Base-by-base conservation (phyloP, 2,329 filamentous ascomycete species). In the Fusarium sp. region DNA sequence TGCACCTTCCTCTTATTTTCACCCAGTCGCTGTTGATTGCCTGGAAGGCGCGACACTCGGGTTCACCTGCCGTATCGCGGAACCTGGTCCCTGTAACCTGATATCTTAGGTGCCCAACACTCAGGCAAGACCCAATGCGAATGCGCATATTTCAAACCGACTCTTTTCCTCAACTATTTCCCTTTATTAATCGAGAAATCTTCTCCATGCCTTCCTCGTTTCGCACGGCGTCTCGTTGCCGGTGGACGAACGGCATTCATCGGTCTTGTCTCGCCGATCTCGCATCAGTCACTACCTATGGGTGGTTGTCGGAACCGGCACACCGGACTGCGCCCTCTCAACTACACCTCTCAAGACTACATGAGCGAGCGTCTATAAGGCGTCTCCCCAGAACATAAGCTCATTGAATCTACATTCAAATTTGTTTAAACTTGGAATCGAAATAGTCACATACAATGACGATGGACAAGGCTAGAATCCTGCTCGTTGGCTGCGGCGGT, bases 401-500 rank as follows among this genome's bases (percentile, higher is more conserved):
- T 46, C 16, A 11, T 14, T 20, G 31, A 16, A 6, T 17, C n/a
- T 6, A 17, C 16, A 17, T 27, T 8, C 36, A 14, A 53, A 8
- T 4, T 33, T 9, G 20, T 42, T 35, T 2, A 22, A 20, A 27
- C 12, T 44, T 7, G 7, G 17, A 16, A 27, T 20, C 7, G 42
- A 29, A 2, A 17, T 12, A 40, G 16, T 29, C 11, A 53, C 17
- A 6, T 5, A 53, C 17, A 55, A 75, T 74, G 63, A 53, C 17
- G 58, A 75, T 74, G 63, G 73, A 70, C 11, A 75, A 74, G 16
- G 64, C 69, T 24, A 65, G 66, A 33, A 36, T 76, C 1, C 58
- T 78, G 22, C 40, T 78, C 12, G 67, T 78, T 14, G 76, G 76
- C 17, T 69, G 67, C n/a, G 76, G 76, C n/a, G 76, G 74, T 16